Evolutionary conservation across 2,329 filamentous ascomycete genomes (phyloP).

Genomic region (Pseudocercospora macadamiae): DNA sequence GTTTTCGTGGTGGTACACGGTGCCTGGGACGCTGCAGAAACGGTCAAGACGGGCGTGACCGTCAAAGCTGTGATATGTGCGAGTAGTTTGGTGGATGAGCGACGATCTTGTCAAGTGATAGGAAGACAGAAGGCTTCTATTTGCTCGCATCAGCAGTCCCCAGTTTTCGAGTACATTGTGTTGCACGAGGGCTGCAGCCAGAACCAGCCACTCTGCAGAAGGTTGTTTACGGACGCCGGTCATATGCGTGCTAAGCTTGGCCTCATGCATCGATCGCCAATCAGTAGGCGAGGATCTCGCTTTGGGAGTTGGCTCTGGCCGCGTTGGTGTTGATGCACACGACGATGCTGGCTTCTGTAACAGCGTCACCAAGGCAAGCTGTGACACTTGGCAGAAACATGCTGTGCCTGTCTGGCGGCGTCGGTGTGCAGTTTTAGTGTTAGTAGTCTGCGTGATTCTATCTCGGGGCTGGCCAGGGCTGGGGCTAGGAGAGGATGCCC

Average conservation of each 20-base stretch:
- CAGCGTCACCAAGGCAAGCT: neutral
- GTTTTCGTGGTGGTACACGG: neutral
- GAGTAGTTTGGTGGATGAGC: neutral
- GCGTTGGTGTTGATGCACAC: neutral
- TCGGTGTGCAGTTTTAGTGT: too few species aligned
- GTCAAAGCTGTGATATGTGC: slow-evolving; percentile 1
- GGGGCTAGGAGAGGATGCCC: neutral
- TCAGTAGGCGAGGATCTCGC: slow-evolving; percentile 11
- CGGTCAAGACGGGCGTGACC: neutral
- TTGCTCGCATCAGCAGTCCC: slow-evolving; percentile 1
- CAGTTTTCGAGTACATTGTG: neutral
- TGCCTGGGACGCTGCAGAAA: slow-evolving; percentile 2
- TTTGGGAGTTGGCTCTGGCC: neutral
- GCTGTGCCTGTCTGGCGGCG: neutral
- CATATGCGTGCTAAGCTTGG: slow-evolving; percentile 13
- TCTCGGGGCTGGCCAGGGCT: neutral
- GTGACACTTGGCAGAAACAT: slow-evolving; percentile 4
- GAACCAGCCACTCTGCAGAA: slow-evolving; percentile 10
- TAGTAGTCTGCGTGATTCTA: too few species aligned
- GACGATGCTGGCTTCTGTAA: neutral
- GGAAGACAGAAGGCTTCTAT: slow-evolving; percentile 9
- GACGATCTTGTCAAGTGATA: slow-evolving; percentile 1
- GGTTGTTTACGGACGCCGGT: slow-evolving; percentile 11
- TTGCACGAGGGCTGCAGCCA: slow-evolving; percentile 10
- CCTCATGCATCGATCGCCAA: slow-evolving; percentile 10